Percentiles rank a stretch among this genome's conserved stretches.
Conservation (phyloP, 2,329 filamentous ascomycete genomes). For the Trichophaea hybrida region DNA sequence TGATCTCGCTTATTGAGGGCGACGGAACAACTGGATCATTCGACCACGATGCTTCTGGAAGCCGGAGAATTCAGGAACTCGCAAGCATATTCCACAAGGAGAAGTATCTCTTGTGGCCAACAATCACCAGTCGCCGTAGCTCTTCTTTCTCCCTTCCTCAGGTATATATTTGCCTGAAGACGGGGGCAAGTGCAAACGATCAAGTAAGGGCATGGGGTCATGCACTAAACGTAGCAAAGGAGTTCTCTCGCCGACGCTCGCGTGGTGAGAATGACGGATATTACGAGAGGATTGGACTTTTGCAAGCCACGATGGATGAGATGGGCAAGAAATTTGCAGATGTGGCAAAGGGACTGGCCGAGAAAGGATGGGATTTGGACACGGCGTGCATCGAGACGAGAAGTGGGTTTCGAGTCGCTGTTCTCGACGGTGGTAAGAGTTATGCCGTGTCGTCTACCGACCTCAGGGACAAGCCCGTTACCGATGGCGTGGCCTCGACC, state of each 20-base stretch:
- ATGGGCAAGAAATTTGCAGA: not conserved
- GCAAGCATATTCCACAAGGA: conserved; percentile 39
- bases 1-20: conserved; percentile 24
- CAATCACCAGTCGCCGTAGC: conserved; percentile 27
- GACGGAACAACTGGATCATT: conserved; percentile 17
- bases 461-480: too few relatives aligned
- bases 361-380: conserved; percentile 4
- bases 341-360: not conserved
- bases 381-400: conserved; percentile 44
- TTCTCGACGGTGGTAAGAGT: not conserved
- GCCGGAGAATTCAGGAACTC: conserved; percentile 37
- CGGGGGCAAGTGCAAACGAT: conserved; percentile 36
- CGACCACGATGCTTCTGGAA: conserved; percentile 24
- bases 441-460: not conserved
- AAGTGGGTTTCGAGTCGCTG: conserved; percentile 32
- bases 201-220: conserved; percentile 51
- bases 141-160: not conserved
- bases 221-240: conserved; percentile 35
- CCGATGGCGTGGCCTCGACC: not conserved
- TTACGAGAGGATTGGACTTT: not conserved
- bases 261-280: not conserved
- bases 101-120: conserved; percentile 48
- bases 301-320: not conserved
- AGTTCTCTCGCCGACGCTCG: not conserved
- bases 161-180: conserved; percentile 49